Percentiles rank a stretch among this genome's conserved stretches.
Conservation (phyloP, 805 yeast species). For the Tetrapisispora namnaoensis region DNA sequence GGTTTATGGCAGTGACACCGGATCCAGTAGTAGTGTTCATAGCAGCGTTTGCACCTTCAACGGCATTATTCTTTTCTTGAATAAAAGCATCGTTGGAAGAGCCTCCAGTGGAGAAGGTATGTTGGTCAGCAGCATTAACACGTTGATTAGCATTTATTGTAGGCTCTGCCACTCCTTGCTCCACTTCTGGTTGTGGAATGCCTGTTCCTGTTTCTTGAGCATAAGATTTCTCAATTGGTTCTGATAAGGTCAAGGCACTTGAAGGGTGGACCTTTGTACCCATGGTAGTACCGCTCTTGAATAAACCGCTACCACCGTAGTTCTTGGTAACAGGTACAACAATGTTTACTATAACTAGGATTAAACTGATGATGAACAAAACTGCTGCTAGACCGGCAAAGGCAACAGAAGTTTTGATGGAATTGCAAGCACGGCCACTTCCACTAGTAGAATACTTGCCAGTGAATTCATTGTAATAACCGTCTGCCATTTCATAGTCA, state of each 20-base stretch:
- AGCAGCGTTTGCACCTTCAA: neutral
- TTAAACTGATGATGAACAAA: conserved; percentile 19
- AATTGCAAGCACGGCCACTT: conserved; percentile 17
- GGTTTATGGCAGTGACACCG: neutral
- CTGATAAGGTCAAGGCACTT: conserved; percentile 15
- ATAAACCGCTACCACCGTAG: conserved; percentile 18
- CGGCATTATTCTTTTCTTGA: neutral
- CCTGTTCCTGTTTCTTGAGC: neutral
- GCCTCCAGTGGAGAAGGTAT: conserved; percentile 3
- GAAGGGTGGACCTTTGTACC: conserved; percentile 16
- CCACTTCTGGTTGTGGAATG: neutral
- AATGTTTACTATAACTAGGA: conserved; percentile 24
- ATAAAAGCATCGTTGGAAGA: conserved; percentile 2
- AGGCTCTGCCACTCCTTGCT: neutral
- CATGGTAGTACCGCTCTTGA: conserved; percentile 13
- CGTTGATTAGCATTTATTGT: neutral
- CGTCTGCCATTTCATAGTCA: conserved; percentile 5
- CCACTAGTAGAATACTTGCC: conserved; percentile 8
- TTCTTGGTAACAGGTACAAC: conserved; percentile 17
- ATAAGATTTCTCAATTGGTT: neutral
- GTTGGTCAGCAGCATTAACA: neutral
- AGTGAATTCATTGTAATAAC: conserved; percentile 13
- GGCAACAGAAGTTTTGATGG: conserved; percentile 28
- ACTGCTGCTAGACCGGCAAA: conserved; percentile 26
- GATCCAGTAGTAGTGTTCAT: neutral